Conservation (phyloP, 345 rosid species). For the Clausena lansium region DNA sequence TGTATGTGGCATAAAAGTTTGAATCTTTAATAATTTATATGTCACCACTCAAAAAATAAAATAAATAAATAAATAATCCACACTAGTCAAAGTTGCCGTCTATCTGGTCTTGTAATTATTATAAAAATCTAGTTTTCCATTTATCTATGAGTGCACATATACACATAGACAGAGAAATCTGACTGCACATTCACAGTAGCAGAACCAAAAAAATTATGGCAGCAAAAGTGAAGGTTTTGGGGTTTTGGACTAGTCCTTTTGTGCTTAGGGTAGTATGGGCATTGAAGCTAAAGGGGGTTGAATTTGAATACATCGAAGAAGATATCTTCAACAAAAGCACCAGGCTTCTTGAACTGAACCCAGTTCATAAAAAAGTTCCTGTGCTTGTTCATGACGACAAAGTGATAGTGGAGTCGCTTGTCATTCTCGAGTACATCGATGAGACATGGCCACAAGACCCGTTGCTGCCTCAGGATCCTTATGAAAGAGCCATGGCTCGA, state of each 20-base stretch:
- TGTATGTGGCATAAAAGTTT: no score
- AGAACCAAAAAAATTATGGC: neutral
- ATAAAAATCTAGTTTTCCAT: no score
- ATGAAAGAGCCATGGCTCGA: constrained; percentile 33
- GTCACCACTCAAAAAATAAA: no score
- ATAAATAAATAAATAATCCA: no score
- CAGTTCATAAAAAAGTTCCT: constrained; percentile 15
- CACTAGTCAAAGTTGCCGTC: no score
- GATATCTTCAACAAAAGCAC: constrained; percentile 17
- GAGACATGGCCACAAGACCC: constrained; percentile 36
- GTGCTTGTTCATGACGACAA: constrained; percentile 20
- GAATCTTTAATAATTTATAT: no score
- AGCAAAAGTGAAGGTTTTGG: constrained; percentile 19
- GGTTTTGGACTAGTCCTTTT: constrained; percentile 24
- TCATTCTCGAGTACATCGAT: constrained; percentile 30
- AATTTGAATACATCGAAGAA: constrained; percentile 23
- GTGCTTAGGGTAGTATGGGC: constrained; percentile 16
- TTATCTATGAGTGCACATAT: no score
- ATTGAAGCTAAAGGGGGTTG: constrained; percentile 19
- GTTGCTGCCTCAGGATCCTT: constrained; percentile 36
- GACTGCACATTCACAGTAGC: no score
- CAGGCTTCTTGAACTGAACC: constrained; percentile 15
- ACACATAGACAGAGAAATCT: no score
- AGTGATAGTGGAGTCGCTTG: constrained; percentile 9
- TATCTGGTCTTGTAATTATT: no score